Base-by-base conservation (phyloP, 2,329 filamentous ascomycete genomes). In the Alternaria tenuissima region DNA sequence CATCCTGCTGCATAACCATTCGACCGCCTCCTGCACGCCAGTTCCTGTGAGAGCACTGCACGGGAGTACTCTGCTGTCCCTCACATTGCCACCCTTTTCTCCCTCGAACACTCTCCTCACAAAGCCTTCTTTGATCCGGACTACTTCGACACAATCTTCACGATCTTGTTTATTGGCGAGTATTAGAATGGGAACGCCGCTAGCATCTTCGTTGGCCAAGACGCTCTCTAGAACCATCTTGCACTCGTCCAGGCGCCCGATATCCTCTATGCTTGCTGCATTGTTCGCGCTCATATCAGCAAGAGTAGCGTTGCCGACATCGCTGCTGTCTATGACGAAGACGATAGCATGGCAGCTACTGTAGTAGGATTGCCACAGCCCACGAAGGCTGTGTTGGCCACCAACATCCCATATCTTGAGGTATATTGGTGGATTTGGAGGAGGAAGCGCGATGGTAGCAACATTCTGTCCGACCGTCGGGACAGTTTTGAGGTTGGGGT, bases 351-450 rank as follows among this genome's bases (percentile, higher is more conserved):
- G 95, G 74, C 93, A 96, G 78, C 88, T 92, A 52, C 89, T 85
- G 83, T 97, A 99, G 83, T 99, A 99, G 79, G 89, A 93, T 79
- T 97, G 93, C 95, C 95, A 99, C 32, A 98, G 87, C 65, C 91
- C 90, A 63, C 95, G 90, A 75, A 99, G 86, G 28, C 88, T 91
- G 75, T 95, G 89, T 80, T 99, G 95, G 7, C 95, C 95, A 66
- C 95, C 95, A 1, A 99, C 93, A 77, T 99, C 95, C 95, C 95
- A 98, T 72, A 99, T 91, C 84, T 97, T 97, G 75, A 99, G 85
- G 83, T 98, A 97, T 88, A 97, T 94, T 79, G 97, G 93, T 16
- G 93, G 91, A 48, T 76, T 72, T 7, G 76, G 76, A 2, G 73
- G 72, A 1, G 76, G 73, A 24, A 98, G 86, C 22, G 91, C 88